phyloP scores from a whole-genome alignment of 495 filamentous ascomycete species.

The Amphirosellinia nigrospora region DNA sequence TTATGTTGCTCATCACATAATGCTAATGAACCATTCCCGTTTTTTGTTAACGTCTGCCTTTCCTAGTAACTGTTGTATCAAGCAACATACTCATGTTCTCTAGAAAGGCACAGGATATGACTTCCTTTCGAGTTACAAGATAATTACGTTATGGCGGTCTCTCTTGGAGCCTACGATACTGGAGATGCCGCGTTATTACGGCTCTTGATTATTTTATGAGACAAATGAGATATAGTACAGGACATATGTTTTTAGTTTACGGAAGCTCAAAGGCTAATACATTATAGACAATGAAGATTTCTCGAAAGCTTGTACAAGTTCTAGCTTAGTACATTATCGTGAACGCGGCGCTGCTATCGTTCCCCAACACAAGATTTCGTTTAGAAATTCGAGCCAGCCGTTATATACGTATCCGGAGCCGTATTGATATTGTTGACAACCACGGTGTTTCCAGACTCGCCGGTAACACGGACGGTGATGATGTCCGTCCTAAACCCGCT shows the following conservation, averaged over 20 bases:
- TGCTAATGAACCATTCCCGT: neutral
- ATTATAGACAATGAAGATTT: conserved; percentile 18
- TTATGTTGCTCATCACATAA: neutral
- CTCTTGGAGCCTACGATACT: neutral
- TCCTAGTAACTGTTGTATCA: neutral
- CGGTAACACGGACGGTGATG: conserved; percentile 60
- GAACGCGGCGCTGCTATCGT: neutral
- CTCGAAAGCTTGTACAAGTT: neutral
- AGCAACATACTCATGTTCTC: neutral
- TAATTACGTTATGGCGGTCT: neutral
- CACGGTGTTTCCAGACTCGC: conserved; percentile 25
- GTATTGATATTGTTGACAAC: conserved; percentile 34
- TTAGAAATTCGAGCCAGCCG: conserved; percentile 36
- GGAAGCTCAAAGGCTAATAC: conserved; percentile 8
- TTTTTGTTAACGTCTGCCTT: neutral
- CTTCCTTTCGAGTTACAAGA: neutral
- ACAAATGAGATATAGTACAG: neutral
- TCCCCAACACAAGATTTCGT: neutral
- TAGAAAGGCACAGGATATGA: neutral
- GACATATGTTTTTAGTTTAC: neutral
- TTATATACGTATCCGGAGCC: conserved; percentile 26
- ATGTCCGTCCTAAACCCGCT: conserved; percentile 58
- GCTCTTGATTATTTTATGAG: neutral
- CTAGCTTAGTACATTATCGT: conserved; percentile 1
- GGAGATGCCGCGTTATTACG: neutral